Evolutionary conservation across 345 rosid species (phyloP).

Genomic region (Populus deltoides): DNA sequence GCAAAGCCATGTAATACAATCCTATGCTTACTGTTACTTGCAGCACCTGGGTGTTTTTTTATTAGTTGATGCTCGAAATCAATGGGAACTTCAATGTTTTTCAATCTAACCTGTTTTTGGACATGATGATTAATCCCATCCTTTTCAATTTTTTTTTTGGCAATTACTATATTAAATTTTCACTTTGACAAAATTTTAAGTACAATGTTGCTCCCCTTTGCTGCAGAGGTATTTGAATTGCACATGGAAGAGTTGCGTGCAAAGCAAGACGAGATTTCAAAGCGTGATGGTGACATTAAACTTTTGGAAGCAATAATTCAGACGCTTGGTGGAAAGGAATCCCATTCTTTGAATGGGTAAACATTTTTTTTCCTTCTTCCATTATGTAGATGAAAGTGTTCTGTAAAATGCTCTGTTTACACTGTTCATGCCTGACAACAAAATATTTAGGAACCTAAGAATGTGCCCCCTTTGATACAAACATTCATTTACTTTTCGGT

Average conservation of each 20-base stretch:
- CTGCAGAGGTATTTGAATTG: slow-evolving; percentile 86
- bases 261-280: slow-evolving; percentile 81
- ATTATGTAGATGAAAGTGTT: background rate
- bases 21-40: background rate
- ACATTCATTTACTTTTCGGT: no score
- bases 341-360: slow-evolving; percentile 23
- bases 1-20: background rate
- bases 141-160: background rate
- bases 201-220: background rate
- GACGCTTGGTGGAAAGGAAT: slow-evolving; percentile 75
- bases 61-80: background rate
- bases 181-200: background rate
- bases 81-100: background rate
- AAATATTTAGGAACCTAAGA: background rate
- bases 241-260: slow-evolving; percentile 88
- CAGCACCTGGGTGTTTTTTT: background rate
- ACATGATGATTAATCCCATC: background rate
- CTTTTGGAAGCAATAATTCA: slow-evolving; percentile 94
- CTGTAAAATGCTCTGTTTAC: background rate
- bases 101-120: background rate
- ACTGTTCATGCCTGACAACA: background rate
- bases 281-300: slow-evolving; percentile 80
- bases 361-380: background rate
- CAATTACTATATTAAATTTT: background rate
- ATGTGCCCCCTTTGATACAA: background rate